phyloP scores from a whole-genome alignment of 352 stramenopile species.

The Globisporangium parvum region DNA sequence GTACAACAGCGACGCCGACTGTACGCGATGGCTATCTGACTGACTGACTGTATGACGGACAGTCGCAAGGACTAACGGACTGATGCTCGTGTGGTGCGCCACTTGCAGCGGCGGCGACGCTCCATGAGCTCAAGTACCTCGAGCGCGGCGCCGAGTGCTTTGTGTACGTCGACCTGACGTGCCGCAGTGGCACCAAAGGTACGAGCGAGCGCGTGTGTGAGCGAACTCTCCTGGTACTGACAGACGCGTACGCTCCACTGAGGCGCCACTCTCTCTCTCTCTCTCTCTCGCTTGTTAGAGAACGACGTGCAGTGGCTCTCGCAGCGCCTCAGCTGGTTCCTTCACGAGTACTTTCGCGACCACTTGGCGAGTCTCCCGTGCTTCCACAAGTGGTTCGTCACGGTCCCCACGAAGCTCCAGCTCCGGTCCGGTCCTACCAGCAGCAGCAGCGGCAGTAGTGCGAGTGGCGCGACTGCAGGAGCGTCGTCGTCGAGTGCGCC shows the following conservation, averaged over 20 bases:
- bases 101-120: slow-evolving; percentile 39
- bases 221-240: too few species aligned
- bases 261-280: too few species aligned
- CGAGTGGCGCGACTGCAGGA: slow-evolving; percentile 8
- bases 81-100: background rate
- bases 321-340: slow-evolving; percentile 43
- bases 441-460: slow-evolving; percentile 8
- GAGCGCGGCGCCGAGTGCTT: slow-evolving; percentile 69
- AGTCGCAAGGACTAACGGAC: background rate
- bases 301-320: slow-evolving; percentile 34
- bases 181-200: slow-evolving; percentile 49
- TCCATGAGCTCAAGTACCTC: slow-evolving; percentile 71
- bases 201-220: too few species aligned
- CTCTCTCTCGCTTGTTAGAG: slow-evolving; percentile 20
- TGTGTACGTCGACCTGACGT: slow-evolving; percentile 51
- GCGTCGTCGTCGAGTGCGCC: slow-evolving; percentile 11
- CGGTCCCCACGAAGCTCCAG: slow-evolving; percentile 44
- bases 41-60: background rate
- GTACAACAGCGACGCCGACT: slow-evolving; percentile 69
- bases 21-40: slow-evolving; percentile 18
- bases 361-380: slow-evolving; percentile 51
- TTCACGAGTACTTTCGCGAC: slow-evolving; percentile 47
- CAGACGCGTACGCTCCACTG: too few species aligned
- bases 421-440: slow-evolving; percentile 24
- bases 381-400: slow-evolving; percentile 65